Evolutionary conservation across 1,139 yeast species (phyloP).

Genomic region (Yamadazyma epiphylla): DNA sequence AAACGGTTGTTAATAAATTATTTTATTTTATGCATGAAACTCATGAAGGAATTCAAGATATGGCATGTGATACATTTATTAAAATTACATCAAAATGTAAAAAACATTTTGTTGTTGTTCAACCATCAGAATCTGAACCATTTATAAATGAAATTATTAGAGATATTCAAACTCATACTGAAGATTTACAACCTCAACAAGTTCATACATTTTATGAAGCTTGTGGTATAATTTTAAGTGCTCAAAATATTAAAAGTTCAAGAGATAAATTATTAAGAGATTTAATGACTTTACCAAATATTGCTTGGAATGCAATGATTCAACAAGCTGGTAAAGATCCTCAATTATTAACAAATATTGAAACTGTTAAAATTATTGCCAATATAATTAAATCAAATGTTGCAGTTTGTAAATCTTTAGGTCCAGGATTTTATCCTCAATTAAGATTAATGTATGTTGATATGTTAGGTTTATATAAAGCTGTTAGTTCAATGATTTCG

Average conservation of each 20-base stretch:
- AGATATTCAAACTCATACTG: conserved; percentile 79
- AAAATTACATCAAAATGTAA: conserved; percentile 94
- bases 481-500: conserved; percentile 88
- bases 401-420: conserved; percentile 88
- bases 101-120: conserved; percentile 87
- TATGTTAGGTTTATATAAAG: conserved; percentile 84
- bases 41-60: conserved; percentile 98
- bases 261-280: conserved; percentile 74
- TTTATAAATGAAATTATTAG: conserved; percentile 87
- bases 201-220: conserved; percentile 98
- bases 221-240: conserved; percentile 89
- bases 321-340: conserved; percentile 88
- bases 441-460: conserved; percentile 83
- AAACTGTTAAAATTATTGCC: conserved; percentile 87
- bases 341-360: conserved; percentile 74
- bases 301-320: conserved; percentile 91
- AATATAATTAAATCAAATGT: conserved; percentile 93
- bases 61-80: conserved; percentile 99
- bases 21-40: conserved; percentile 99
- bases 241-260: conserved; percentile 59
- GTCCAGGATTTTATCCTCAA: conserved; percentile 89
- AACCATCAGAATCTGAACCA: conserved; percentile 85
- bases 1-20: conserved; percentile 90
- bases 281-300: conserved; percentile 86
- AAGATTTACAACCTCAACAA: conserved; percentile 93